Evolutionary conservation across 163 green algal species (phyloP), one percentile per base, ranked within the genome.

Genomic region (Scenedesmus sp.): DNA sequence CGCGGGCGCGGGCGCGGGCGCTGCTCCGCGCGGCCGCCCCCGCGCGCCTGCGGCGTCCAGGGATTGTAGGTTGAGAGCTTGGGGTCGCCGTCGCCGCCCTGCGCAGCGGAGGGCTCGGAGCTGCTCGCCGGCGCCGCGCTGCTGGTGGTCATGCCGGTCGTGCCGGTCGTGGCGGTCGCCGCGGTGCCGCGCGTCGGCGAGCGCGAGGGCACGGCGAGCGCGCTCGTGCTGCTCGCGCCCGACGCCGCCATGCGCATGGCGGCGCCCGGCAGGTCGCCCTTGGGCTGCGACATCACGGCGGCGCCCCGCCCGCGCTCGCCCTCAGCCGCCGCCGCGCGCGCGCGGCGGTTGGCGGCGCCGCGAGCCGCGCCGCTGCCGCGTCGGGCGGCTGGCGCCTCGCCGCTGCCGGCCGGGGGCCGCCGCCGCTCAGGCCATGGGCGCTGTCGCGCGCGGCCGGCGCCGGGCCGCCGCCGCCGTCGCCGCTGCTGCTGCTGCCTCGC

Each of bases 61-160:
- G 71, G 71, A 33, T 80, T 70, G 54, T 80, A 80, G 1, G 28
- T 57, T 6, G 71, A 80, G 42, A 80, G 58, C 13, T 63, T 62
- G 4, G 71, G 58, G 17, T 71, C 71, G 13, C 6, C 39, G 4
- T 11, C 13, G 6, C 50, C 66, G 4, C 18, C 66, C 53, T 39
- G 42, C 54, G 20, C 20, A 7, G 70, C 50, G n/a, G 44, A 33
- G 3, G 31, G 34, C 39, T 72, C 58, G 26, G 58, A 7, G n/a
- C 42, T 80, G 71, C 71, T 63, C 29, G 71, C 44, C 51, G 60
- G 42, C 36, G 36, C 36, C 4, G 67, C 65, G 51, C 67, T 77
- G 51, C 67, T 63, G 18, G 66, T 66, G 58, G 42, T 69, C 31
- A 69, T 69, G 60, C 60, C 36, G 14, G 64, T 63, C 28, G 45